Conservation (phyloP, 1,139 yeast species). For the Suhomyces anneliseae region DNA sequence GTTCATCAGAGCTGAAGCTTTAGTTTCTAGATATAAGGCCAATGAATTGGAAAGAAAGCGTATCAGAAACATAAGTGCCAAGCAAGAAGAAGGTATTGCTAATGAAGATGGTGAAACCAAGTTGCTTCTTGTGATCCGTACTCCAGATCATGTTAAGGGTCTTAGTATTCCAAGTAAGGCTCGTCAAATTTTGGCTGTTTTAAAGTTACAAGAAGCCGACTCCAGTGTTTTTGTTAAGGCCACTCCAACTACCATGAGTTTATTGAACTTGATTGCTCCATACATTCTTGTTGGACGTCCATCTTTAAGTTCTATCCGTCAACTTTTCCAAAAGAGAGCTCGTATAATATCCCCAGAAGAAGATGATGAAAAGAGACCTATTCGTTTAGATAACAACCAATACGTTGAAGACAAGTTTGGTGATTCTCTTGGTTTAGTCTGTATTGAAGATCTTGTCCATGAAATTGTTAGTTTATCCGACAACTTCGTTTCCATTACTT, state of each 20-base stretch:
- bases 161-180: slow-evolving; percentile 68
- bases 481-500: slow-evolving; percentile 55
- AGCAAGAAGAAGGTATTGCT: slow-evolving; percentile 18
- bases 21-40: slow-evolving; percentile 64
- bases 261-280: slow-evolving; percentile 67
- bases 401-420: slow-evolving; percentile 73
- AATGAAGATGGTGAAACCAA: slow-evolving; percentile 34
- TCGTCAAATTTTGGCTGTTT: slow-evolving; percentile 53
- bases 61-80: slow-evolving; percentile 53
- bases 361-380: slow-evolving; percentile 26
- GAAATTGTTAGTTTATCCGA: slow-evolving; percentile 66
- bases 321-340: slow-evolving; percentile 75
- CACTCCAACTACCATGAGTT: slow-evolving; percentile 54
- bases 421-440: slow-evolving; percentile 62
- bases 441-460: slow-evolving; percentile 77
- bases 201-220: slow-evolving; percentile 59
- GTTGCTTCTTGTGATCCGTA: slow-evolving; percentile 64
- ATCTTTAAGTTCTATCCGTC: slow-evolving; percentile 66
- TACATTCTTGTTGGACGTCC: slow-evolving; percentile 75
- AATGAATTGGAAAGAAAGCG: slow-evolving; percentile 67
- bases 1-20: slow-evolving; percentile 71
- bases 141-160: slow-evolving; percentile 56
- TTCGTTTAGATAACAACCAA: slow-evolving; percentile 62
- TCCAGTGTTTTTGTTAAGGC: slow-evolving; percentile 72
- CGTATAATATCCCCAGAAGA: slow-evolving; percentile 46